Evolutionary conservation across 257 asterid species (phyloP).

Genomic region (Dorcoceras hygrometricum): DNA sequence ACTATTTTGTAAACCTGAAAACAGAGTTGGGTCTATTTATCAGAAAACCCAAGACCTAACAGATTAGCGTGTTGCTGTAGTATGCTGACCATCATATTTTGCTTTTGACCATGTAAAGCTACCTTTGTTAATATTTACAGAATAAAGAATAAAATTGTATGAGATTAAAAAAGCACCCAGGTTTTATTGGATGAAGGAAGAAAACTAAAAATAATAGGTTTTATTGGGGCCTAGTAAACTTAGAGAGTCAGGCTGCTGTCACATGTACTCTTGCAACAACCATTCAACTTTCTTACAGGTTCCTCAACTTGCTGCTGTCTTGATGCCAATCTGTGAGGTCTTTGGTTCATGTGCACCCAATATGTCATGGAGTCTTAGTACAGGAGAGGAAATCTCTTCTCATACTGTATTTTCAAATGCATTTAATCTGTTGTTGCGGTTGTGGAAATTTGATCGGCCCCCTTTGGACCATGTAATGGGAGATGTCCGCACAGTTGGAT

Average conservation of each 20-base stretch:
- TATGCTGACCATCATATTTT: slow-evolving; percentile 14
- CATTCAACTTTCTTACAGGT: slow-evolving; percentile 46
- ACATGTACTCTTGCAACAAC: slow-evolving; percentile 19
- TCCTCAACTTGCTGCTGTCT: slow-evolving; percentile 94
- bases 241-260: not conserved
- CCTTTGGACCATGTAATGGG: slow-evolving; percentile 73
- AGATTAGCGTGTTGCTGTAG: slow-evolving; percentile 3
- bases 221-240: not conserved
- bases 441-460: slow-evolving; percentile 95
- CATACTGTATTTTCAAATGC: slow-evolving; percentile 92
- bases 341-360: slow-evolving; percentile 89
- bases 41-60: slow-evolving; percentile 15
- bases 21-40: slow-evolving; percentile 1
- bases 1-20: not conserved
- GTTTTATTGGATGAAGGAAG: not conserved
- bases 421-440: slow-evolving; percentile 74
- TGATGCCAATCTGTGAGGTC: slow-evolving; percentile 95
- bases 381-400: slow-evolving; percentile 77
- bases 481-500: slow-evolving; percentile 65
- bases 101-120: not conserved
- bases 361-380: slow-evolving; percentile 66
- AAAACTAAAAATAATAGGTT: slow-evolving; percentile 13
- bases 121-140: slow-evolving; percentile 14
- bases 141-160: not conserved
- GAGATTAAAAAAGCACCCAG: slow-evolving; percentile 4